Conservation (phyloP, 257 asterid genomes). For the Solanum commersonii region DNA sequence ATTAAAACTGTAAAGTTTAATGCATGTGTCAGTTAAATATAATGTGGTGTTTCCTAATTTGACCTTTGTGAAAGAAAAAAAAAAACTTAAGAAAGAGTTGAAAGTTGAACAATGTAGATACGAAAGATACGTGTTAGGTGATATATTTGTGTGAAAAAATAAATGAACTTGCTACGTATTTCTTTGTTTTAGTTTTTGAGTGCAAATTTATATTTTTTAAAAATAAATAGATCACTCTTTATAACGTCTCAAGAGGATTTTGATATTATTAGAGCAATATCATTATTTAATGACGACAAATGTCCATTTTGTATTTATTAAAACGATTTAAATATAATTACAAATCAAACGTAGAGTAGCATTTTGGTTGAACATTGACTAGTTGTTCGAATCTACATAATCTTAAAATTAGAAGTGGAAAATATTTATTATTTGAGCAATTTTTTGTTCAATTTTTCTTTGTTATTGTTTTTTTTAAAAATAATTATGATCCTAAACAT, state of each 20-base stretch:
- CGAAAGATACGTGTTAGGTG: neutral
- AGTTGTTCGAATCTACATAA: no score
- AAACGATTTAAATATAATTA: no score
- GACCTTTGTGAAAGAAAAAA: neutral
- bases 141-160: neutral
- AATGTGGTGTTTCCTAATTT: neutral
- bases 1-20: neutral
- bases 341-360: neutral
- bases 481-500: no score
- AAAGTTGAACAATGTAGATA: neutral
- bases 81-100: neutral
- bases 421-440: no score
- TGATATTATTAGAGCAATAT: neutral
- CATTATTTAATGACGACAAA: neutral
- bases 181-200: neutral
- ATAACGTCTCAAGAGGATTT: neutral
- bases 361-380: no score
- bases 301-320: neutral
- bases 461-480: no score
- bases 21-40: neutral
- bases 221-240: neutral
- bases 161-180: neutral
- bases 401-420: no score
- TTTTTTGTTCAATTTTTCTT: no score
- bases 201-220: neutral